Conservation (phyloP, 805 yeast species). For the Monosporozyma aerobia region DNA sequence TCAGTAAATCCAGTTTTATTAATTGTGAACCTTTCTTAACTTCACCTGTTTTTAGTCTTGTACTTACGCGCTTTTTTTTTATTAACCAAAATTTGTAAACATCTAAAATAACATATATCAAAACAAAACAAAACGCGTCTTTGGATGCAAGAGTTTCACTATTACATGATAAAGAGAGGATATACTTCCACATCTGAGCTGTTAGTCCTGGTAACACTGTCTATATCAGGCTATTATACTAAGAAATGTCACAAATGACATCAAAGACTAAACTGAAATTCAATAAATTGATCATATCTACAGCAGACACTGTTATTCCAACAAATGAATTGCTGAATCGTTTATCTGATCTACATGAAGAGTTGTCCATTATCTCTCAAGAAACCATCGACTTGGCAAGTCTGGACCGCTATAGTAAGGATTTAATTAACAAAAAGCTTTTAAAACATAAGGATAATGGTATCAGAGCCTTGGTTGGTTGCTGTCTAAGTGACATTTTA, state of each 20-base stretch:
- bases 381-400: slow-evolving; percentile 42
- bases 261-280: slow-evolving; percentile 28
- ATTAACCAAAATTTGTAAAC: neutral
- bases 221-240: neutral
- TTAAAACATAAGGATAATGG: slow-evolving; percentile 55
- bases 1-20: too few species aligned
- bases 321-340: slow-evolving; percentile 53
- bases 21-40: neutral
- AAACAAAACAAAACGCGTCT: neutral
- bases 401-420: slow-evolving; percentile 38
- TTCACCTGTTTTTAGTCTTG: neutral
- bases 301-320: slow-evolving; percentile 47
- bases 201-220: neutral
- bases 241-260: neutral
- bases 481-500: slow-evolving; percentile 67
- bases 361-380: slow-evolving; percentile 54
- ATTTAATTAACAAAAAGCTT: slow-evolving; percentile 50
- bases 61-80: neutral
- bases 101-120: neutral
- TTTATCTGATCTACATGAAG: slow-evolving; percentile 50
- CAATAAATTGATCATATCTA: slow-evolving; percentile 43
- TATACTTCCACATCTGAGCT: neutral
- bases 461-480: slow-evolving; percentile 58
- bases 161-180: neutral
- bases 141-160: neutral